These are phyloP conservation scores for Xylariaceae sp. DNA, from an alignment of 2,329 filamentous ascomycete species.

Conservation along the genomic window DNA sequence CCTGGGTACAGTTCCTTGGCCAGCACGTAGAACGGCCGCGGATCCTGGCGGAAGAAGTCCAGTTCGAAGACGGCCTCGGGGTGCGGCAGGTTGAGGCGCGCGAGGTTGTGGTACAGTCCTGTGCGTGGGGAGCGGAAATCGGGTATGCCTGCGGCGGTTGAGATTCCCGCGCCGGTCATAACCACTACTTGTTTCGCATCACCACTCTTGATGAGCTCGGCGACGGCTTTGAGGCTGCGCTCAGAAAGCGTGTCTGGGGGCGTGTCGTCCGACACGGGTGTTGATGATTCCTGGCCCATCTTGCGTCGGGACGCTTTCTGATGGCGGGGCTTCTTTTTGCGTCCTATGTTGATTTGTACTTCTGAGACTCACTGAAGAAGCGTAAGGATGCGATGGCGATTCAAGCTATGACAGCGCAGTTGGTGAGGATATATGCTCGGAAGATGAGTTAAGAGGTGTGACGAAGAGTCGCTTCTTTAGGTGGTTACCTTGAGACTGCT, in stretches of 20 bases:
- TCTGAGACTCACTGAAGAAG: too few relatives aligned
- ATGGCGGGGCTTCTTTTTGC: constrained; percentile 26
- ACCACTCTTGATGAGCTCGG: constrained; percentile 74
- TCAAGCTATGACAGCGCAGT: too few relatives aligned
- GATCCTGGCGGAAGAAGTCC: constrained; percentile 78
- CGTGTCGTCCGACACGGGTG: constrained; percentile 61
- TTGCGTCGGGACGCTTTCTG: constrained; percentile 37
- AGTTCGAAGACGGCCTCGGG: constrained; percentile 96
- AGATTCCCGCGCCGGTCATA: constrained; percentile 88
- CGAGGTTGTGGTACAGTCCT: constrained; percentile 89
- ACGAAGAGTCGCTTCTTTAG: too few relatives aligned
- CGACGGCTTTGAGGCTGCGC: constrained; percentile 70
- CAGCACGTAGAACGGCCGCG: constrained; percentile 86
- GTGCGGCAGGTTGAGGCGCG: constrained; percentile 78
- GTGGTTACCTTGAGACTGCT: too few relatives aligned
- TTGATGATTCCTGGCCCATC: constrained; percentile 87
- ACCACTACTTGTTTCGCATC: constrained; percentile 72
- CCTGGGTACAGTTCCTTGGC: constrained; percentile 92
- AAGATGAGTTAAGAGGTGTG: too few relatives aligned
- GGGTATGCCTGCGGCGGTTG: constrained; percentile 73
- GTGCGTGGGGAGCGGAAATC: constrained; percentile 94
- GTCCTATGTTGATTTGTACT: constrained; percentile 20
- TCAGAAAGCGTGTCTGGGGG: constrained; percentile 63
- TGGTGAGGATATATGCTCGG: too few relatives aligned
- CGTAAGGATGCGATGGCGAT: too few relatives aligned